Evolutionary conservation across 768 basidiomycete species (phyloP).

Genomic region (Sistotremastrum suecicum): DNA sequence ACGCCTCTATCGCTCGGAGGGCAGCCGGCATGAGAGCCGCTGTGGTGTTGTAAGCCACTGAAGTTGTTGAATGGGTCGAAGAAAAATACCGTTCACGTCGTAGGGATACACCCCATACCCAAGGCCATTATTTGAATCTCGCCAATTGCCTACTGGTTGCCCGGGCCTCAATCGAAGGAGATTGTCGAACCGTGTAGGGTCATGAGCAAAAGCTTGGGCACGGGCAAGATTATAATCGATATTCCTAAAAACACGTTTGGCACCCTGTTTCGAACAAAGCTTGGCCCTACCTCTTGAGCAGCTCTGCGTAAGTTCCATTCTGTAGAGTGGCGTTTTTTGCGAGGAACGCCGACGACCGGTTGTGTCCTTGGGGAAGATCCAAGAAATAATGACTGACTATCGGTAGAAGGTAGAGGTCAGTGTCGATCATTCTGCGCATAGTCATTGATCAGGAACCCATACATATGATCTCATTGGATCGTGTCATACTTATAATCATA

Average conservation of each 20-base stretch:
- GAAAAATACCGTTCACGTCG: conserved; percentile 29
- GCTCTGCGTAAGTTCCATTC: conserved; percentile 26
- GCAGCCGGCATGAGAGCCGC: conserved; percentile 16
- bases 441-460: not conserved
- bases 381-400: conserved; percentile 29
- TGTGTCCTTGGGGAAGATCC: conserved; percentile 26
- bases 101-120: conserved; percentile 31
- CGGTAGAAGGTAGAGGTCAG: conserved; percentile 28
- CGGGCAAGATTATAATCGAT: conserved; percentile 26
- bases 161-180: conserved; percentile 25
- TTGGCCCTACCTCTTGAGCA: conserved; percentile 18
- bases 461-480: not conserved
- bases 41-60: conserved; percentile 11
- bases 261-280: not conserved
- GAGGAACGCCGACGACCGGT: conserved; percentile 21
- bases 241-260: conserved; percentile 14
- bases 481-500: conserved; percentile 22
- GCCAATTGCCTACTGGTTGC: conserved; percentile 30
- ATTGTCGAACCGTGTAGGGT: conserved; percentile 13
- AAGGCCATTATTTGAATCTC: conserved; percentile 27
- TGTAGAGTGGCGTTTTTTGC: conserved; percentile 22
- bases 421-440: conserved; percentile 25
- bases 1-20: conserved; percentile 10
- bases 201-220: conserved; percentile 22
- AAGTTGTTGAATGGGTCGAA: conserved; percentile 22